A percentile compares a stretch with the other conserved stretches of the same genome.
These are phyloP conservation scores for Apostasia ramifera DNA, from an alignment of 106 monocot genomes.

Conservation along the genomic window DNA sequence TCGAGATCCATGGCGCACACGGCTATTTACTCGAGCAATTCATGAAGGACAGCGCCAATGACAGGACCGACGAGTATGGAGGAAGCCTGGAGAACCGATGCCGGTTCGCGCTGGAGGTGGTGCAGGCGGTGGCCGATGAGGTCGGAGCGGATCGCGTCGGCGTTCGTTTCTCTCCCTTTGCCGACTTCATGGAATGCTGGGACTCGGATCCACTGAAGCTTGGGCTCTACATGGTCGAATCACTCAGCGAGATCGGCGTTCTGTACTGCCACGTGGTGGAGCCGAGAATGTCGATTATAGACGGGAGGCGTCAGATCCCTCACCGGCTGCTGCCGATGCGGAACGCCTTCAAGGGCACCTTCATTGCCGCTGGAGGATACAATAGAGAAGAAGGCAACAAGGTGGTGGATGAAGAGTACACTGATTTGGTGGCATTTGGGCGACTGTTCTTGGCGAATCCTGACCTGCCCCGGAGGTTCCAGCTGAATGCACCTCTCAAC, in stretches of 20 bases:
- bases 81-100: neutral
- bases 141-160: neutral
- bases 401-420: neutral
- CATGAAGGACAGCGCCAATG: constrained; percentile 3
- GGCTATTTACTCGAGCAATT: constrained; percentile 1
- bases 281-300: neutral
- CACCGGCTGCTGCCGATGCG: neutral
- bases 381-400: neutral
- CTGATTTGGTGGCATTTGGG: constrained; percentile 2
- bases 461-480: neutral
- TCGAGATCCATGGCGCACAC: neutral
- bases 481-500: neutral
- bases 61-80: neutral
- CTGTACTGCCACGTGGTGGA: neutral
- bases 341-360: neutral
- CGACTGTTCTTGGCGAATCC: neutral
- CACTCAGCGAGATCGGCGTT: neutral
- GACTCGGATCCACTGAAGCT: neutral
- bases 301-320: neutral
- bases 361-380: neutral
- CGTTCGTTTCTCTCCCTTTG: neutral
- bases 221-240: neutral
- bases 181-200: neutral
- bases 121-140: neutral
- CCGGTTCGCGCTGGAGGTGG: neutral